Conservation (phyloP, 2,329 filamentous ascomycete genomes). For the Blumeriella jaapii region DNA sequence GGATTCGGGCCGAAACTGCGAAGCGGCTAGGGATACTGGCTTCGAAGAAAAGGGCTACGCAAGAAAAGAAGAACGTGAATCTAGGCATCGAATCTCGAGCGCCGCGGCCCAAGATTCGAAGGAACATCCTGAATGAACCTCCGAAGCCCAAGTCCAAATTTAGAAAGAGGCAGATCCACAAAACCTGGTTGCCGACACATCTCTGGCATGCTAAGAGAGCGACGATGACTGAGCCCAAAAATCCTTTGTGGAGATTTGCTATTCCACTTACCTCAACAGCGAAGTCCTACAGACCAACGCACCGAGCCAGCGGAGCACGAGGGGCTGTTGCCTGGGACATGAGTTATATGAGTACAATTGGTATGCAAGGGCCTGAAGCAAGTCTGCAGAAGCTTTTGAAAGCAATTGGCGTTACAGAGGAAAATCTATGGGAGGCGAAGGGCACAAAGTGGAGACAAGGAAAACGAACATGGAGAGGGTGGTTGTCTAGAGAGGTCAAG, state of each 20-base stretch:
- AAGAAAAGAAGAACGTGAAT: slow-evolving; percentile 22
- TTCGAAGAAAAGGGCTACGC: slow-evolving; percentile 39
- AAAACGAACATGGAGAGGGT: slow-evolving; percentile 43
- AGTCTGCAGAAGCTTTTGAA: slow-evolving; percentile 57
- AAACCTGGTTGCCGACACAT: slow-evolving; percentile 93
- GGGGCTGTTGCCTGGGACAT: slow-evolving; percentile 85
- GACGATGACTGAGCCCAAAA: slow-evolving; percentile 68
- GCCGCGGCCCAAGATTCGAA: slow-evolving; percentile 55
- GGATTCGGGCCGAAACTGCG: slow-evolving; percentile 64
- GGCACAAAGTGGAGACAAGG: slow-evolving; percentile 62
- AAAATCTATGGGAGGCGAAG: slow-evolving; percentile 49
- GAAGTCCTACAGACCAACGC: slow-evolving; percentile 81
- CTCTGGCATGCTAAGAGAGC: slow-evolving; percentile 88
- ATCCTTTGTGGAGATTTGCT: slow-evolving; percentile 82
- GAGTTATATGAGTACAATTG: slow-evolving; percentile 86
- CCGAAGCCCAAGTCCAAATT: slow-evolving; percentile 55
- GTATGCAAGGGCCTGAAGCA: slow-evolving; percentile 54
- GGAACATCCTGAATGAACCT: slow-evolving; percentile 56
- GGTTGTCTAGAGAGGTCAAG: slow-evolving; percentile 45
- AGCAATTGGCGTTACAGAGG: slow-evolving; percentile 49
- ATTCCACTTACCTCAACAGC: slow-evolving; percentile 76
- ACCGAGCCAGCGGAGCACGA: slow-evolving; percentile 63
- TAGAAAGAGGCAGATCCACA: slow-evolving; percentile 72
- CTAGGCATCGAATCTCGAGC: slow-evolving; percentile 30
- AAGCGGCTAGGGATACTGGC: slow-evolving; percentile 56